phyloP scores from a whole-genome alignment of 1,139 yeast species.

The Geotrichum armillariae region DNA sequence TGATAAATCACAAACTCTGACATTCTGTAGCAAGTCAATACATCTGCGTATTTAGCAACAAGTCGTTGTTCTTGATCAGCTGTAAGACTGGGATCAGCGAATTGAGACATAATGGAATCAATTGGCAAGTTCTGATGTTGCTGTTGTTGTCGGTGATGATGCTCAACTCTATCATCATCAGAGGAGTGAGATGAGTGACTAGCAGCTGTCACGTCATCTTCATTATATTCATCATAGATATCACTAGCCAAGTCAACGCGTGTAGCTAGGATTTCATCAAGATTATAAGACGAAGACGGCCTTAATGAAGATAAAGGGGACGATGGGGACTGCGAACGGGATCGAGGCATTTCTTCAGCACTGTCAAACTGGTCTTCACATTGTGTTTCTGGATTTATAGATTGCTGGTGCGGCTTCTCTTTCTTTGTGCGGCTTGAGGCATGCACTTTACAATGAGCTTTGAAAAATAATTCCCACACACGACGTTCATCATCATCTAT shows the following conservation, averaged over 20 bases:
- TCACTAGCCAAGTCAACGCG: background rate
- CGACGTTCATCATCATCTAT: slow-evolving; percentile 17
- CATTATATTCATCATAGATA: background rate
- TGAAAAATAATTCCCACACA: slow-evolving; percentile 15
- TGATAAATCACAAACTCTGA: slow-evolving; percentile 16
- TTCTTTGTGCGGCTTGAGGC: background rate
- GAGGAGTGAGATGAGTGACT: background rate
- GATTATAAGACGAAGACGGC: background rate
- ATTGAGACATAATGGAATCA: slow-evolving; percentile 18
- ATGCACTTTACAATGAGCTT: slow-evolving; percentile 7
- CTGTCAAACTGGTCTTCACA: background rate
- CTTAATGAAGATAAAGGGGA: background rate
- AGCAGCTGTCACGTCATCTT: background rate
- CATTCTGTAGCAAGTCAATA: slow-evolving; percentile 15
- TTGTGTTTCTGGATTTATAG: too few species aligned
- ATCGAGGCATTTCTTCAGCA: slow-evolving; percentile 1
- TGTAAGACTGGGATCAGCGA: slow-evolving; percentile 13
- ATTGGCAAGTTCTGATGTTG: background rate
- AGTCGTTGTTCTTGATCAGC: slow-evolving; percentile 4
- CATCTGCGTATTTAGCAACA: slow-evolving; percentile 12
- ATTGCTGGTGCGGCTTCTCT: too few species aligned
- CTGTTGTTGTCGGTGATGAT: too few species aligned
- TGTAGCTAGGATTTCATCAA: slow-evolving; percentile 6
- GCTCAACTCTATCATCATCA: background rate
- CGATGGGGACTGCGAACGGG: background rate